These are phyloP conservation scores for Aureobasidium sp. DNA, from an alignment of 2,329 filamentous ascomycete genomes.

Conservation along the genomic window DNA sequence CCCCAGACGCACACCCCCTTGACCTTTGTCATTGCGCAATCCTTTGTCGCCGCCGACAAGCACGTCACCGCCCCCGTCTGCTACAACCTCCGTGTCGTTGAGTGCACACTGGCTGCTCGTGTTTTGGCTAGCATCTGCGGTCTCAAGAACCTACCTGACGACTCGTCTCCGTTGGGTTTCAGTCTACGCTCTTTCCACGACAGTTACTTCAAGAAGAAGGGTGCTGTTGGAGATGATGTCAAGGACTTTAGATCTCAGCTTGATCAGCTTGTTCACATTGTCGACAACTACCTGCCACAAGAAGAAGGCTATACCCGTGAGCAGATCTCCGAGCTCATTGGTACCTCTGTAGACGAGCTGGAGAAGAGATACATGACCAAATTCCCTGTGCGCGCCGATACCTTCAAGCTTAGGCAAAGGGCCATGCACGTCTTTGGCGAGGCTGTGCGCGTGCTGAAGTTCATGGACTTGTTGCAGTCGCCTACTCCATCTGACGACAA, in stretches of 20 bases:
- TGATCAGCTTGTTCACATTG: slow-evolving; percentile 61
- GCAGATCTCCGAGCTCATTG: slow-evolving; percentile 69
- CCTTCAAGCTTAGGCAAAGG: slow-evolving; percentile 80
- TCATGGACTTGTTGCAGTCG: slow-evolving; percentile 64
- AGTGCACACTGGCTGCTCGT: slow-evolving; percentile 80
- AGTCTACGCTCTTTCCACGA: slow-evolving; percentile 84
- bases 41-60: slow-evolving; percentile 90
- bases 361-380: slow-evolving; percentile 74
- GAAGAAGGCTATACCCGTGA: slow-evolving; percentile 82
- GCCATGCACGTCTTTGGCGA: slow-evolving; percentile 88
- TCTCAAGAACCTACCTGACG: slow-evolving; percentile 60
- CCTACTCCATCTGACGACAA: slow-evolving; percentile 40
- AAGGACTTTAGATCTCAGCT: slow-evolving; percentile 56
- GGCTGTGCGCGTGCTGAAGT: slow-evolving; percentile 75
- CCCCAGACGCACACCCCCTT: slow-evolving; percentile 75
- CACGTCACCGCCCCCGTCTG: slow-evolving; percentile 86
- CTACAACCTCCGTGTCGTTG: slow-evolving; percentile 95
- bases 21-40: slow-evolving; percentile 89
- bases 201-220: slow-evolving; percentile 59
- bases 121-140: slow-evolving; percentile 54
- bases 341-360: slow-evolving; percentile 62
- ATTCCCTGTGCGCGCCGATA: slow-evolving; percentile 81
- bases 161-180: slow-evolving; percentile 75
- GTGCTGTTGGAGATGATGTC: slow-evolving; percentile 42
- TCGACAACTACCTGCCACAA: slow-evolving; percentile 63